A percentile compares a stretch with the other conserved stretches of the same genome.
Conservation (phyloP, 2,329 filamentous ascomycete species). For the Claviceps sp. region DNA sequence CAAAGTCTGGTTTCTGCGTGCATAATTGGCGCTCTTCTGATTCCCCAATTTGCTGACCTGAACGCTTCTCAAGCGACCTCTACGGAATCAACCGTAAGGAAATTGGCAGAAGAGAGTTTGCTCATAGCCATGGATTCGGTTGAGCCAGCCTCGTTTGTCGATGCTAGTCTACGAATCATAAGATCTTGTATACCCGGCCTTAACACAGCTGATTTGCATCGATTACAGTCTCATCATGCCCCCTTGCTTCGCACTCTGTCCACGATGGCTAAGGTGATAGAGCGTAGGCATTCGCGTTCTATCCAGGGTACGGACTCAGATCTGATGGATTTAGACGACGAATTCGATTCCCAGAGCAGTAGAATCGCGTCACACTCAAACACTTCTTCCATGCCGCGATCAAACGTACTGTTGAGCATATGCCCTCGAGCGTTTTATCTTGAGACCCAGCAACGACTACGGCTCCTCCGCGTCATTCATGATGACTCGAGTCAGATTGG, state of each 20-base stretch:
- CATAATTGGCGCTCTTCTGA: slow-evolving; percentile 29
- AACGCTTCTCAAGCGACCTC: slow-evolving; percentile 35
- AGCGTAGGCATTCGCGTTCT: slow-evolving; percentile 11
- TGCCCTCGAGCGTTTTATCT: slow-evolving; percentile 33
- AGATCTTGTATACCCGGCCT: slow-evolving; percentile 34
- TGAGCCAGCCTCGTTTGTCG: slow-evolving; percentile 31
- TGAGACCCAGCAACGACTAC: slow-evolving; percentile 32
- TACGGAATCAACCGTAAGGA: slow-evolving; percentile 29
- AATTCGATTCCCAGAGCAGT: slow-evolving; percentile 47
- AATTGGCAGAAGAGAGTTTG: slow-evolving; percentile 27
- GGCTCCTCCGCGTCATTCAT: slow-evolving; percentile 29
- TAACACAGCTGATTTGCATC: slow-evolving; percentile 21
- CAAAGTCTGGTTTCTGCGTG: slow-evolving; percentile 38
- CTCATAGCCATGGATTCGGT: slow-evolving; percentile 27
- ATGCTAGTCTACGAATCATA: slow-evolving; percentile 31
- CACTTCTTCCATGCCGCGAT: slow-evolving; percentile 30
- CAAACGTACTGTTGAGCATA: slow-evolving; percentile 27
- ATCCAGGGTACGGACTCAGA: slow-evolving; percentile 28
- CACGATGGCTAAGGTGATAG: slow-evolving; percentile 20
- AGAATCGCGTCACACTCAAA: slow-evolving; percentile 26
- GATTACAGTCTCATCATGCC: slow-evolving; percentile 23
- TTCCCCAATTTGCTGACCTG: slow-evolving; percentile 32
- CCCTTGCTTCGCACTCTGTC: slow-evolving; percentile 31
- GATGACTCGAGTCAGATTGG: slow-evolving; percentile 31
- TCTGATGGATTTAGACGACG: slow-evolving; percentile 54